Base-by-base conservation (phyloP, 345 rosid genomes). In the Toxicodendron radicans region DNA sequence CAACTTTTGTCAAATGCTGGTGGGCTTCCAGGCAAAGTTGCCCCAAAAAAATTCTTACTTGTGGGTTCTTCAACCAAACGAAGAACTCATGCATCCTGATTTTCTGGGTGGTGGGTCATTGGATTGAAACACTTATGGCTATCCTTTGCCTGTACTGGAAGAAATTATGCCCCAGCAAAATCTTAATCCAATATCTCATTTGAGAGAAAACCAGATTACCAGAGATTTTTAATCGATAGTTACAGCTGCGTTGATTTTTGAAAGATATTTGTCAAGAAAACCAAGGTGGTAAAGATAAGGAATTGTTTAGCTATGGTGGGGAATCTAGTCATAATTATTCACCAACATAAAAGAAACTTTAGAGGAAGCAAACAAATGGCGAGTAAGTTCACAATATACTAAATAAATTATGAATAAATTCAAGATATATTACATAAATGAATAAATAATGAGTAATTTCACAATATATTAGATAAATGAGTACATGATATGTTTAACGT, bases 61-160 rank as follows among this genome's bases (percentile, higher is more conserved):
- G 62, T 75, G 74, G 52, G 60, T 73, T 59, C 32, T 63, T 63
- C 12, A 64, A 30, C 54, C 51, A 60, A 41, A 66, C 61, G 66
- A 68, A 73, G 60, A 49, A 54, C 53, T 53, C 53, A 48, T 35
- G 64, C 57, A 78, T 58, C 76, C 86, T 65, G 56, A 68, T 79
- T 74, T 78, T 79, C 73, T 41, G 82, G 83, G 71, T 81, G 81
- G 87, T 83, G 84, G 87, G 86, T 75, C 85, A 48, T 62, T 16
- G 2, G 73, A 80, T 66, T 8, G 46, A 53, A 9, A 18, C 61
- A 35, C 62, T 53, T 68, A 58, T 78, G 81, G 78, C 73, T 79
- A 46, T 82, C 58, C 32, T 74, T 79, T 43, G 67, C 68, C 6
- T 41, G 10, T 60, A 51, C 58, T 56, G 20, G 51, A 54, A 23